Conservation (phyloP, 208 protist species). For the Trypanosoma theileri region DNA sequence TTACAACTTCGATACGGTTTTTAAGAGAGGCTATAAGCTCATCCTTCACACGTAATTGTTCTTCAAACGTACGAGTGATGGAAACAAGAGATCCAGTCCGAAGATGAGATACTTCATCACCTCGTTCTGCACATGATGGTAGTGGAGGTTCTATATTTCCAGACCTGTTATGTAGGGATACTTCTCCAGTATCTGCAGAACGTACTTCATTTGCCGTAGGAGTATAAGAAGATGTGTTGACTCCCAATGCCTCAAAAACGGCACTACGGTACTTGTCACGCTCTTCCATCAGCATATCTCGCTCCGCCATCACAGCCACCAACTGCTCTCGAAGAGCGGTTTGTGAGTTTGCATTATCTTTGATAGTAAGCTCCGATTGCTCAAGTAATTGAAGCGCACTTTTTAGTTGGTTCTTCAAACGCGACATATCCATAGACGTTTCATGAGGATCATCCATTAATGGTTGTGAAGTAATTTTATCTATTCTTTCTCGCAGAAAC, state of each 20-base stretch:
- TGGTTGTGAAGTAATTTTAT: constrained; percentile 45
- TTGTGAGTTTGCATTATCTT: constrained; percentile 45
- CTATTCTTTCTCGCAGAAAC: constrained; percentile 65
- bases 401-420: constrained; percentile 36
- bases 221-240: neutral
- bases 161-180: neutral
- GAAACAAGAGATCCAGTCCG: constrained; percentile 33
- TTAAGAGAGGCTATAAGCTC: constrained; percentile 61
- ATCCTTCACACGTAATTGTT: constrained; percentile 76
- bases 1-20: constrained; percentile 36
- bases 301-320: constrained; percentile 46
- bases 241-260: constrained; percentile 56
- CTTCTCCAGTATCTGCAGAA: neutral
- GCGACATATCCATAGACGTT: neutral
- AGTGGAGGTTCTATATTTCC: neutral
- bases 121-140: constrained; percentile 5
- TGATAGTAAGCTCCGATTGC: constrained; percentile 66
- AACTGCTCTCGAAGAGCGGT: constrained; percentile 59
- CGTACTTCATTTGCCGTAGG: constrained; percentile 8
- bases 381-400: constrained; percentile 56
- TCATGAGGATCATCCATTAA: constrained; percentile 29
- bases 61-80: constrained; percentile 61
- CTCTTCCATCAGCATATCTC: constrained; percentile 62
- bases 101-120: neutral
- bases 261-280: constrained; percentile 79